These are phyloP conservation scores for Tuber umbilicatum DNA, from an alignment of 495 filamentous ascomycete species.

Conservation along the genomic window DNA sequence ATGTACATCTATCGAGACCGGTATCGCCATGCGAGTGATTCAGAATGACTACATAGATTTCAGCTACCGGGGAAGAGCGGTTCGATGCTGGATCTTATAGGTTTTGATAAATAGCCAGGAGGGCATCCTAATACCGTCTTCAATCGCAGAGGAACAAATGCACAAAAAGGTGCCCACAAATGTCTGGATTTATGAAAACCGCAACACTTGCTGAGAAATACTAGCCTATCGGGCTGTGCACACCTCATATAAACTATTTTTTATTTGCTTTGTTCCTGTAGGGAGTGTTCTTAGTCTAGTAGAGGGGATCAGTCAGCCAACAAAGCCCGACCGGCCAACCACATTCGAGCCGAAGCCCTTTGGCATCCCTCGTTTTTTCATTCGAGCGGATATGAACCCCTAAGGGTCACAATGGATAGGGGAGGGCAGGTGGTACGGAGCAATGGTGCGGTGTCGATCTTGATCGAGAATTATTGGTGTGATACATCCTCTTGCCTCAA, in stretches of 20 bases:
- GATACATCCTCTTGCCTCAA: not conserved
- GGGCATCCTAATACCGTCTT: not conserved
- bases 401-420: not conserved
- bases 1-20: not conserved
- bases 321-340: not conserved
- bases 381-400: not conserved
- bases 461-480: not conserved
- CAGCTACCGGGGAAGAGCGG: not conserved
- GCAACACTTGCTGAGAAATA: not conserved
- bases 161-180: not conserved
- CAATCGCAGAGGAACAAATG: not conserved
- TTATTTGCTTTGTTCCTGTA: not conserved
- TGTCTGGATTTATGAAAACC: not conserved
- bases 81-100: not conserved
- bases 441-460: not conserved
- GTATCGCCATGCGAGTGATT: not conserved
- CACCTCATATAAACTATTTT: not conserved
- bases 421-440: not conserved
- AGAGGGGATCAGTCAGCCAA: not conserved
- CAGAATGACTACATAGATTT: not conserved
- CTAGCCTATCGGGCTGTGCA: not conserved
- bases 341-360: not conserved
- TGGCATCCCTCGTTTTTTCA: not conserved
- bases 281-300: not conserved
- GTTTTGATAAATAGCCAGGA: not conserved